Evolutionary conservation across 805 yeast species (phyloP).

Genomic region (Cyberlindnera nakhonratchasimensis): DNA sequence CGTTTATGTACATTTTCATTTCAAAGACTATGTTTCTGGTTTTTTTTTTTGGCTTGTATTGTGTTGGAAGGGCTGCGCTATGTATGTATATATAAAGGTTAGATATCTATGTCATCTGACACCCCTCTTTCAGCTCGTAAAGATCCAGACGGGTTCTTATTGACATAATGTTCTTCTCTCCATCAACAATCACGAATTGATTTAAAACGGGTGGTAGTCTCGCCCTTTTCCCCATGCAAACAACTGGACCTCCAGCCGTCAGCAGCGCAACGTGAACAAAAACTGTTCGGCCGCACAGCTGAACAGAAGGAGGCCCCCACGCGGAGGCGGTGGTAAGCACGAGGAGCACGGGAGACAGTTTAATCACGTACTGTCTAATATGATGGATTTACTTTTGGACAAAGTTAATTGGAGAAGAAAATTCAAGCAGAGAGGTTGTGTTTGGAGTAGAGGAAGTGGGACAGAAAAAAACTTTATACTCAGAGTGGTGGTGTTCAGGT

Average conservation of each 20-base stretch:
- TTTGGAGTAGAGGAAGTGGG: not conserved
- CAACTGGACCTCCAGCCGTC: slow-evolving; percentile 9
- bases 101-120: slow-evolving; percentile 30
- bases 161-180: slow-evolving; percentile 18
- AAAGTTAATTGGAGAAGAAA: slow-evolving; percentile 42
- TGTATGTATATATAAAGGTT: no score
- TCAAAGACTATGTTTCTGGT: no score
- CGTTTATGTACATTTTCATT: no score
- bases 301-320: slow-evolving; percentile 8
- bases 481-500: not conserved
- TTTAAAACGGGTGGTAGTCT: slow-evolving; percentile 13
- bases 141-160: slow-evolving; percentile 29
- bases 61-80: no score
- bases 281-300: slow-evolving; percentile 5
- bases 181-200: slow-evolving; percentile 23
- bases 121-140: slow-evolving; percentile 29
- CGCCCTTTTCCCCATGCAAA: slow-evolving; percentile 2
- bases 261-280: slow-evolving; percentile 4
- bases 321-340: slow-evolving; percentile 12
- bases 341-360: slow-evolving; percentile 11
- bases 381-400: slow-evolving; percentile 65
- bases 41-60: no score
- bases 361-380: slow-evolving; percentile 61
- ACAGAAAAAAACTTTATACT: slow-evolving; percentile 1
- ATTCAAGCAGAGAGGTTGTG: not conserved